Evolutionary conservation across 208 protist genomes (phyloP), one percentile per base, ranked within the genome.

Genomic region (Endotrypanum monterogeii): DNA sequence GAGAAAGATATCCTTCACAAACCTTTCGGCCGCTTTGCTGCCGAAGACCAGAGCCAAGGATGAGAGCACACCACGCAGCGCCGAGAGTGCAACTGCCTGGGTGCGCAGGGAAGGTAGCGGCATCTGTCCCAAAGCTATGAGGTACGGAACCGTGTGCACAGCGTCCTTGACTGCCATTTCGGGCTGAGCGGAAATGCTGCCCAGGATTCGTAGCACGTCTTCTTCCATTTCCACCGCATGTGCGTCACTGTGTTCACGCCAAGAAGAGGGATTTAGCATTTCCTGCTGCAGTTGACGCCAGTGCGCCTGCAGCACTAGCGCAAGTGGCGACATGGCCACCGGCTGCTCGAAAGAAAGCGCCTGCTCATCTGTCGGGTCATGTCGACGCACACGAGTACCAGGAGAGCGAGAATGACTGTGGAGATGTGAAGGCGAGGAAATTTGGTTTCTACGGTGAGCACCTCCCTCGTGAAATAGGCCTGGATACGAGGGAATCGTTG

Each of bases 111-210:
- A 85, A n/a, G 89, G 89, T 37, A 90, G 72, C 11, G 89, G 83
- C 3, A 83, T 78, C 20, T 88, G 81, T 12, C 83, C 86, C 46
- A 94, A 86, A n/a, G 89, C 89, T 14, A 94, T 55, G 4, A 94
- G 78, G 50, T 89, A 88, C 65, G 89, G 89, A 44, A 89, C 67
- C 41, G 83, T 82, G 66, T 80, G 69, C 23, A 57, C 79, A 0
- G 85, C 82, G 54, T 92, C 85, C 16, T 73, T 74, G 39, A 92
- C 71, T n/a, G 84, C 81, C 57, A 71, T 71, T 25, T 73, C 76
- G 5, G 67, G 76, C 4, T 75, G 70, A 41, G 70, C 73, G 16
- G 79, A 48, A 35, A 89, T 58, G 1, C 67, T 82, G 28, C 79
- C 62, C 46, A 92, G 67, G 28, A 86, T 67, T 3, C 50, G 67